phyloP scores from a whole-genome alignment of 139 green algal species.

The Chlamydomonas urium region DNA sequence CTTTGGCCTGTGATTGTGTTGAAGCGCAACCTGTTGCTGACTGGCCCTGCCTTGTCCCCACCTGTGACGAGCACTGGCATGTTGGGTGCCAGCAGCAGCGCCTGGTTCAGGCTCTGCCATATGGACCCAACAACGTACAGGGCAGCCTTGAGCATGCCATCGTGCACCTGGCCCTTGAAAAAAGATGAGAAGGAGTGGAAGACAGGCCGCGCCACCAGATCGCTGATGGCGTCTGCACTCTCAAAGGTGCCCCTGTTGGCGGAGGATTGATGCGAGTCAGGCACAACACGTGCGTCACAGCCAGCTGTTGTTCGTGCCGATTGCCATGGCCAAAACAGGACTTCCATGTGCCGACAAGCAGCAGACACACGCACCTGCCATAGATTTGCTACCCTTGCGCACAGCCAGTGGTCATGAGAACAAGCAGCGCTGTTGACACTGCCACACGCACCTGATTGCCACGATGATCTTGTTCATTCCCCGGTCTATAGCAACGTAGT shows the following conservation, averaged over 20 bases:
- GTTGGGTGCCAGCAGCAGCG: background rate
- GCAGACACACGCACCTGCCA: background rate
- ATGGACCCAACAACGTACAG: background rate
- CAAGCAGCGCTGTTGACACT: background rate
- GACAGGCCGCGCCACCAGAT: constrained; percentile 11
- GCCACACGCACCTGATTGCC: background rate
- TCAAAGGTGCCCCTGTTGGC: constrained; percentile 14
- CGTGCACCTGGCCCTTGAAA: background rate
- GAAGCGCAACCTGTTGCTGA: no score
- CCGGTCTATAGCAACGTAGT: constrained; percentile 11
- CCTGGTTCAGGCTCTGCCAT: background rate
- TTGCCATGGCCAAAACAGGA: background rate
- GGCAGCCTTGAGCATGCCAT: constrained; percentile 3
- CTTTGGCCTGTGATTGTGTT: no score
- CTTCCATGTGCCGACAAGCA: background rate
- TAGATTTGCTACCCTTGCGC: background rate
- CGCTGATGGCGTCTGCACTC: constrained; percentile 5
- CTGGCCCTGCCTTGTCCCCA: background rate
- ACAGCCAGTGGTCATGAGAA: background rate
- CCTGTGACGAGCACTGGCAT: constrained; percentile 18
- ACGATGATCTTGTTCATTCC: constrained; percentile 8
- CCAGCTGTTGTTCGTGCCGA: background rate
- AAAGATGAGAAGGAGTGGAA: background rate
- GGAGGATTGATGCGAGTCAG: background rate
- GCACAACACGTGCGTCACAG: background rate